Base-by-base conservation (phyloP, 306 rosid species). In the Lathyrus oleraceus region DNA sequence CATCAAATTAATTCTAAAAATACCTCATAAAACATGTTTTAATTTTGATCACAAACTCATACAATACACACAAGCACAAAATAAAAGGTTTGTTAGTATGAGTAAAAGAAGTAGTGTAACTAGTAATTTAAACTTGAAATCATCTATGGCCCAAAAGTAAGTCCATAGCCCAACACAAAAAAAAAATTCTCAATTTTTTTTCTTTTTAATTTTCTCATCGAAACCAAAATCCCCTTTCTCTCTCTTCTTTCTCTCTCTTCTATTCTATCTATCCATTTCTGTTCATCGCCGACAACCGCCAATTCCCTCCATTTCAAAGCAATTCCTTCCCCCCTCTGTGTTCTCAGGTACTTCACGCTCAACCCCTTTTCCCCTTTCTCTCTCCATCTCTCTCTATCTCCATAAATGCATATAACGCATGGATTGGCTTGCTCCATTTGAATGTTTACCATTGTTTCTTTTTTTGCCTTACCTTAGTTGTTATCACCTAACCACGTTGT, bases 241-340 rank as follows among this genome's bases (percentile, higher is more conserved):
- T 69, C 73, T 23, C 38, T 56, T 20, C 20, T 44, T 40, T 71
- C 74, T 70, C 32, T 58, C 52, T 36, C 52, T 76, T 42, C 10
- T 5, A 15, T 53, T 71, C 77, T 65, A 20, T 77, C 81, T 77
- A 64, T 78, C 81, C 76, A 40, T 16, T 28, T 77, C 61, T 42
- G 60, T 76, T 47, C 72, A 71, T 78, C 81, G 81, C 77, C 77
- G 81, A 71, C 77, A 71, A 71, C 77, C 73, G 81, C 81, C 81
- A 78, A 71, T 71, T 79, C 45, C 72, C 79, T 68, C 72, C 76
- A 62, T 73, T 78, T 79, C 71, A 52, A 61, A 73, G 76, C 62
- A 67, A 76, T 59, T 51, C 52, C 75, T 48, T 66, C 14, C 58
- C 58, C 14, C 39, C 56, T 28, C 63, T 42, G 32, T n/a, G 23